Base-by-base conservation (phyloP, 495 filamentous ascomycete genomes). In the Tuber umbilicatum region DNA sequence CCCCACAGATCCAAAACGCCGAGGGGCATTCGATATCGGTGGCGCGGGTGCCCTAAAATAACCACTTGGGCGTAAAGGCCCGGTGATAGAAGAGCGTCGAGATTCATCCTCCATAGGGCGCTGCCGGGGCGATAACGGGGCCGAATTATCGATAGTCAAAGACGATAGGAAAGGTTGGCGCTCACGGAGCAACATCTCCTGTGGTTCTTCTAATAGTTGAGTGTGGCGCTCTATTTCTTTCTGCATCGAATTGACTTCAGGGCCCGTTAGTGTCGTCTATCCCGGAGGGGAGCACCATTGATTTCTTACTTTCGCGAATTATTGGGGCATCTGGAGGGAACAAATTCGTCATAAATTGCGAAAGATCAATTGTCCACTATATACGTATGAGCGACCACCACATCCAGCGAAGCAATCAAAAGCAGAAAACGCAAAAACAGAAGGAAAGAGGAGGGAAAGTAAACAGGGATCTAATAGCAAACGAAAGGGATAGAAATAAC, bases 111-210 rank as follows among this genome's bases (percentile, higher is more conserved):
- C 93, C 82, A 93, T 90, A 38, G 94, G 90, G 67, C 93, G 83
- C 85, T 97, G 95, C 47, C 93, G 92, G 40, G 95, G 95, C n/a
- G 95, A 97, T 23, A 97, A 85, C 45, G 95, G 93, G 7, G 92
- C 90, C 67, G 91, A 90, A 70, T 86, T 78, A 71, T 94, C 92
- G 38, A 89, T 83, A 74, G 73, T 93, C 91, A 50, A 88, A 81
- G 45, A 89, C 89, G 91, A 69, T 89, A 88, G 81, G 83, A 90
- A 94, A 23, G 91, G 88, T 73, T 91, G 92, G 73, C 91, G 90
- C 42, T 89, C 90, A 50, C 91, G 88, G 79, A 95, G 89, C 37
- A 93, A 85, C 40, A 88, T 84, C 71, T 97, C 94, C 77, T 91
- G 90, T 40, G 91, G 88, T 72, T 93, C 92, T 74, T 97, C 94